A percentile compares a stretch with the other conserved stretches of the same genome.
Conservation (phyloP, 805 yeast genomes). For the Ogataea wickerhamii region DNA sequence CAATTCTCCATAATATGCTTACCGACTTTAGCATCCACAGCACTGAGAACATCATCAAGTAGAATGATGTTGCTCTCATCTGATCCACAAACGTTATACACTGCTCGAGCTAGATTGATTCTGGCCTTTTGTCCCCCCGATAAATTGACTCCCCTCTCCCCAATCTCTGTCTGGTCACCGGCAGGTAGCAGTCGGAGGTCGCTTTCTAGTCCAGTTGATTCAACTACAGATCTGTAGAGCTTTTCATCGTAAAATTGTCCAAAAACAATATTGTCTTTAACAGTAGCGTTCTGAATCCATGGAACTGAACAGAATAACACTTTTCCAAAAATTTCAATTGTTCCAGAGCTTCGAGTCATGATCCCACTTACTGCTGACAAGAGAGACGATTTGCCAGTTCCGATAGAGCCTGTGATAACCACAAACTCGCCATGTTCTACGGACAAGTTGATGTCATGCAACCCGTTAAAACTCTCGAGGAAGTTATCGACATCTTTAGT, state of each 20-base stretch:
- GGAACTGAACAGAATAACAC: conserved; percentile 47
- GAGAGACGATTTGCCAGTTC: conserved; percentile 67
- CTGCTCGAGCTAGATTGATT: conserved; percentile 64
- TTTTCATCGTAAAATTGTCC: conserved; percentile 48
- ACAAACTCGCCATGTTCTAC: conserved; percentile 66
- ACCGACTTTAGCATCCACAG: conserved; percentile 72
- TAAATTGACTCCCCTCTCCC: conserved; percentile 79
- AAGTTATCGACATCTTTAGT: conserved; percentile 7
- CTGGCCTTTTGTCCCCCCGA: conserved; percentile 91
- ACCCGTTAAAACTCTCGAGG: conserved; percentile 35
- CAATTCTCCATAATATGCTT: conserved; percentile 56
- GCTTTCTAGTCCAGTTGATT: conserved; percentile 61
- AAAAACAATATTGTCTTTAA: conserved; percentile 68
- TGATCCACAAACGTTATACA: conserved; percentile 39
- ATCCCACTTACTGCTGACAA: conserved; percentile 66
- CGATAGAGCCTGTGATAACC: conserved; percentile 71
- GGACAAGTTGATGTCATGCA: conserved; percentile 47
- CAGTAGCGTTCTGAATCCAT: conserved; percentile 85
- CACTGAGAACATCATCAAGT: conserved; percentile 64
- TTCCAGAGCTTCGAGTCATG: conserved; percentile 56
- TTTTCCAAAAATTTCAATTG: conserved; percentile 50
- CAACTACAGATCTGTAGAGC: conserved; percentile 50
- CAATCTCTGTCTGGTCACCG: conserved; percentile 77
- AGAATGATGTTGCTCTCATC: conserved; percentile 50
- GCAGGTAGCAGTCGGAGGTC: conserved; percentile 68